Base-by-base conservation (phyloP, 2,329 filamentous ascomycete genomes). In the Rutstroemia sydowiana region DNA sequence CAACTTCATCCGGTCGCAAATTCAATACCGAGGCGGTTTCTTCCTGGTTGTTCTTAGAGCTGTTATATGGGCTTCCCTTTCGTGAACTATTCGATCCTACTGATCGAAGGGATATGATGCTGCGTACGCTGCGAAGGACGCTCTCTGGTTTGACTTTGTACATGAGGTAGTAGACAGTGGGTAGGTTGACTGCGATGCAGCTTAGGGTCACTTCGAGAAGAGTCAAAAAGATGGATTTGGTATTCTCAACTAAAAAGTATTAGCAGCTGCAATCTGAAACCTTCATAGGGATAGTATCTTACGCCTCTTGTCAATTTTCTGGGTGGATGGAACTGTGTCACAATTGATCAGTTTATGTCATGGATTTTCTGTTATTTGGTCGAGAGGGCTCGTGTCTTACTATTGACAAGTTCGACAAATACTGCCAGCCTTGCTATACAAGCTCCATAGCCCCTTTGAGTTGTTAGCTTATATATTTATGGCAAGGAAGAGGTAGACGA, bases 121-220 rank as follows among this genome's bases (percentile, higher is more conserved):
- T 50, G 16, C 48, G 39, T 3, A 50, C 14, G 30, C 48, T 44
- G 3, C 40, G 39, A 5, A 50, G 40, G 5, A 50, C 39, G 11
- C 23, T 50, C n/a, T 50, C 39, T 3, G 48, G 48, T 7, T 14
- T 50, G n/a, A 37, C 21, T 41, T 48, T 41, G 26, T 26, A n/a
- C 3, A 11, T 9, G 16, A 50, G 39, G 9, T n/a, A 50, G 11
- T 34, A 50, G 3, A 50, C n/a, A 5, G 48, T 23, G 5, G 48
- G 39, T 13, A 51, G 26, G 39, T 51, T 44, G 16, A 51, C 48
- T 11, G 48, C 48, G n/a, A 51, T 20, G 10, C 48, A 51, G 31
- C 3, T 32, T 9, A 51, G 28, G 13, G 39, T 30, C 3, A 32
- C 39, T 51, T 51, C 39, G 7, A 51, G 39, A 21, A 51, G 3